Percentiles rank a stretch among this genome's conserved stretches.
phyloP scores from a whole-genome alignment of 2,329 filamentous ascomycete species.

The Plenodomus biglobosus region DNA sequence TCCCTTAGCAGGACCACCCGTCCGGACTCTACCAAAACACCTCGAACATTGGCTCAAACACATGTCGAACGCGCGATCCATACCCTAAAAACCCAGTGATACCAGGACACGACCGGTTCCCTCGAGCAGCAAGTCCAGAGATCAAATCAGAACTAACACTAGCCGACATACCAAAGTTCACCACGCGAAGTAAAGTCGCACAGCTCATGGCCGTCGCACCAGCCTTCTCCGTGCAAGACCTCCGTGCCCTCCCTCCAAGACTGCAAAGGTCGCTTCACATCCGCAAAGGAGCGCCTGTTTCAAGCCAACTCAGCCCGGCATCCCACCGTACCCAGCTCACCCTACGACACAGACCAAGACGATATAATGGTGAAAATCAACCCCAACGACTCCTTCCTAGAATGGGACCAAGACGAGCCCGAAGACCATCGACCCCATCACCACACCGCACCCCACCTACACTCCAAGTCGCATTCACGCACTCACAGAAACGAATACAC shows the following conservation, averaged over 20 bases:
- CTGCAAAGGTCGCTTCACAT: conserved; percentile 6
- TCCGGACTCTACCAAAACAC: neutral
- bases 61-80: too few relatives aligned
- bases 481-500: neutral
- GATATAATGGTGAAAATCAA: conserved; percentile 22
- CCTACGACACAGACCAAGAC: neutral
- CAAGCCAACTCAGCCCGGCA: neutral
- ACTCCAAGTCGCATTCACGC: neutral
- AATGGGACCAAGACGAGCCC: conserved; percentile 15
- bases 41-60: neutral
- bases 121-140: neutral
- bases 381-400: conserved; percentile 10
- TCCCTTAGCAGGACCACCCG: neutral
- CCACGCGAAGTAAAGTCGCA: conserved; percentile 15
- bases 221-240: conserved; percentile 11
- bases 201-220: conserved; percentile 23
- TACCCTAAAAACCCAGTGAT: too few relatives aligned
- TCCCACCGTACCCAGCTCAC: neutral
- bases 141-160: conserved; percentile 5
- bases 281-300: conserved; percentile 5
- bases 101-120: neutral
- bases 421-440: neutral
- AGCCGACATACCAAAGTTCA: conserved; percentile 16
- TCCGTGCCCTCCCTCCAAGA: conserved; percentile 22
- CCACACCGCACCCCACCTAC: neutral